A percentile compares a stretch with the other conserved stretches of the same genome.
These are phyloP conservation scores for Boletus sp. DNA, from an alignment of 768 basidiomycete genomes.

Conservation along the genomic window DNA sequence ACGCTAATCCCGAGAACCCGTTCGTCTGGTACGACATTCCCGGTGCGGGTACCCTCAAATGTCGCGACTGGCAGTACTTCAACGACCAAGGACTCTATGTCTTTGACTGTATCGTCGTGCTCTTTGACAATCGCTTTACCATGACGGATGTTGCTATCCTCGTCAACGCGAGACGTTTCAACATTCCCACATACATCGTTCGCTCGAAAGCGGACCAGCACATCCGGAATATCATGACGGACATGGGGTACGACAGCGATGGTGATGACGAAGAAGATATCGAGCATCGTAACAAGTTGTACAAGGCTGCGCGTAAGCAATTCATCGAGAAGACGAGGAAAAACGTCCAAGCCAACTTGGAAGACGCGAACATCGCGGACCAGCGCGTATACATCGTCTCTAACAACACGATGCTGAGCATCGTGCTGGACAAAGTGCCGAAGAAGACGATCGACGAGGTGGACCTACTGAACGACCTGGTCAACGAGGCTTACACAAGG, in stretches of 20 bases:
- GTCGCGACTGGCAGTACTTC: conserved; percentile 24
- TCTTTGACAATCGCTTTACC: conserved; percentile 25
- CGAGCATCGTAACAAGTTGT: conserved; percentile 8
- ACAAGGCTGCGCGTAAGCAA: conserved; percentile 10
- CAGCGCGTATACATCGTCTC: conserved; percentile 31
- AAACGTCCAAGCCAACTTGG: conserved; percentile 18
- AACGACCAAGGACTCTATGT: conserved; percentile 24
- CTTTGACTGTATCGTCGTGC: conserved; percentile 22
- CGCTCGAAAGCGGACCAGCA: conserved; percentile 24
- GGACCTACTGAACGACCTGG: conserved; percentile 19
- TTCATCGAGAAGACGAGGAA: conserved; percentile 17
- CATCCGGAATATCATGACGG: conserved; percentile 19
- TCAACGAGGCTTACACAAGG: conserved; percentile 11
- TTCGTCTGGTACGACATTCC: conserved; percentile 26
- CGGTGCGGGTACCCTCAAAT: conserved; percentile 20
- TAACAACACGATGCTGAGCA: conserved; percentile 13
- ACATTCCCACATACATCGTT: conserved; percentile 23
- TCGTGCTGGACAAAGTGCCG: conserved; percentile 18
- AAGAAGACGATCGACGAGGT: conserved; percentile 24
- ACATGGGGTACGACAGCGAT: conserved; percentile 21
- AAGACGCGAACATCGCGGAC: conserved; percentile 23
- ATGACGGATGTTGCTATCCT: conserved; percentile 23
- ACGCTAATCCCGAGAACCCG: conserved; percentile 11
- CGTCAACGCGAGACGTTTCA: conserved; percentile 12
- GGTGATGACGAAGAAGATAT: conserved; percentile 11